A percentile compares a stretch with the other conserved stretches of the same genome.
phyloP scores from a whole-genome alignment of 768 basidiomycete genomes.

The Suillus clintonianus region DNA sequence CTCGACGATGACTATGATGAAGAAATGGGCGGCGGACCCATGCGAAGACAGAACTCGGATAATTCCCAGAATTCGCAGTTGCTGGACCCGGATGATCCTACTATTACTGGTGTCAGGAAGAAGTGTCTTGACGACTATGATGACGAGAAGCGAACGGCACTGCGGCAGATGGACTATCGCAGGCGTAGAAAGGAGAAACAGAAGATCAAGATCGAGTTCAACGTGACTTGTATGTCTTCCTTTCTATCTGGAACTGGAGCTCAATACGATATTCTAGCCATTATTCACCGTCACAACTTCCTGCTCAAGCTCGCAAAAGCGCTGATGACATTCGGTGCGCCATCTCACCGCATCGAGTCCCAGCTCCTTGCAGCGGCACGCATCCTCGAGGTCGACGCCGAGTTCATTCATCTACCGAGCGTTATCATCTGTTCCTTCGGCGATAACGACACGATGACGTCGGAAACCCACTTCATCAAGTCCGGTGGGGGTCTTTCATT shows the following conservation, averaged over 20 bases:
- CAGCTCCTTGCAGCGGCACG: conserved; percentile 87
- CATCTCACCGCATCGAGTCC: conserved; percentile 91
- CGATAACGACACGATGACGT: conserved; percentile 85
- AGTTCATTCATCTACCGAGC: conserved; percentile 84
- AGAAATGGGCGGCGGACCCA: conserved; percentile 11
- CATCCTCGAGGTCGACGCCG: conserved; percentile 88
- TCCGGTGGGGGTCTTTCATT: conserved; percentile 76
- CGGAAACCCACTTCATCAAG: conserved; percentile 88
- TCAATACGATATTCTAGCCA: conserved; percentile 45
- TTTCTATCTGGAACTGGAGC: conserved; percentile 1
- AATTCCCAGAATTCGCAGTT: conserved; percentile 51
- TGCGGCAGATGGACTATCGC: conserved; percentile 69
- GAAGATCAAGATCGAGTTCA: conserved; percentile 71
- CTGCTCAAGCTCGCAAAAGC: conserved; percentile 82
- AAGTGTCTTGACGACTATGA: conserved; percentile 57
- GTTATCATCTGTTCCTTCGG: conserved; percentile 89
- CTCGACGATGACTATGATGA: conserved; percentile 9
- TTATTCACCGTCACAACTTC: conserved; percentile 82
- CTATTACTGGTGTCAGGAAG: conserved; percentile 57
- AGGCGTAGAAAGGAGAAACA: conserved; percentile 65
- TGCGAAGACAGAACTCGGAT: conserved; percentile 43
- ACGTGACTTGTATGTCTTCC: conserved; percentile 60
- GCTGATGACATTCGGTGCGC: conserved; percentile 90
- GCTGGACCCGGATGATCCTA: conserved; percentile 74
- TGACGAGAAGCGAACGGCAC: conserved; percentile 60